Conservation (phyloP, 1,284 basidiomycete genomes). For the Nidula niveotomentosa region DNA sequence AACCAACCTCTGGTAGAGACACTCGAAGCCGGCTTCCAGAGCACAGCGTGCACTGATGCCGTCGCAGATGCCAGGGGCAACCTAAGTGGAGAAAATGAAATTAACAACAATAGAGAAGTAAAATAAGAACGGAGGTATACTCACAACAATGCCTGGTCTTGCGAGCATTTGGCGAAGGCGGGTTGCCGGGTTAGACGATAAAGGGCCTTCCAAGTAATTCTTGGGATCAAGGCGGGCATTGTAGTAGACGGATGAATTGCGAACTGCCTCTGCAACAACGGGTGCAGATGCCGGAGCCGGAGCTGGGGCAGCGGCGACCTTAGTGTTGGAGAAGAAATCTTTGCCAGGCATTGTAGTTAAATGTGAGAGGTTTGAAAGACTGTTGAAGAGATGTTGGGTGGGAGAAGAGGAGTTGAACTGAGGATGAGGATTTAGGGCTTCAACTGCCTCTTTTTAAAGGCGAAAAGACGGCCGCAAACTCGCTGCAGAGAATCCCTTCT, state of each 20-base stretch:
- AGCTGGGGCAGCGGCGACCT: not conserved
- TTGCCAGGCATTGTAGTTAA: constrained; percentile 5
- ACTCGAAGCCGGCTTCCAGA: constrained; percentile 74
- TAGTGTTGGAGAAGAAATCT: constrained; percentile 6
- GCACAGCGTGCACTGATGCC: constrained; percentile 81
- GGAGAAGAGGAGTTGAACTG: not conserved
- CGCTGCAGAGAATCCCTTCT: not conserved
- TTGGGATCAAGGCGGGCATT: constrained; percentile 47
- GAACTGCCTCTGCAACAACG: not conserved
- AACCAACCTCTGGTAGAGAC: constrained; percentile 64
- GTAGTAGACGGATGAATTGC: constrained; percentile 16
- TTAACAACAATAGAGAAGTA: not conserved
- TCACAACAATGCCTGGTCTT: constrained; percentile 73
- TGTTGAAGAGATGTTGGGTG: not conserved
- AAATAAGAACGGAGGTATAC: constrained; percentile 17
- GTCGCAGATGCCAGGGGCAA: constrained; percentile 80
- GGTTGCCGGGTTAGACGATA: constrained; percentile 67
- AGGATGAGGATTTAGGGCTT: not conserved
- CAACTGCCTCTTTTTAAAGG: not conserved
- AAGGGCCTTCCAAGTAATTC: constrained; percentile 67
- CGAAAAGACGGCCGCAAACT: not conserved
- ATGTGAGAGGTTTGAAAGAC: not conserved
- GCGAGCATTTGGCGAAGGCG: constrained; percentile 76
- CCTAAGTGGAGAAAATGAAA: constrained; percentile 26
- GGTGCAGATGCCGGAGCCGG: not conserved